Base-by-base conservation (phyloP, 1,284 basidiomycete species). In the Ustilago tritici region DNA sequence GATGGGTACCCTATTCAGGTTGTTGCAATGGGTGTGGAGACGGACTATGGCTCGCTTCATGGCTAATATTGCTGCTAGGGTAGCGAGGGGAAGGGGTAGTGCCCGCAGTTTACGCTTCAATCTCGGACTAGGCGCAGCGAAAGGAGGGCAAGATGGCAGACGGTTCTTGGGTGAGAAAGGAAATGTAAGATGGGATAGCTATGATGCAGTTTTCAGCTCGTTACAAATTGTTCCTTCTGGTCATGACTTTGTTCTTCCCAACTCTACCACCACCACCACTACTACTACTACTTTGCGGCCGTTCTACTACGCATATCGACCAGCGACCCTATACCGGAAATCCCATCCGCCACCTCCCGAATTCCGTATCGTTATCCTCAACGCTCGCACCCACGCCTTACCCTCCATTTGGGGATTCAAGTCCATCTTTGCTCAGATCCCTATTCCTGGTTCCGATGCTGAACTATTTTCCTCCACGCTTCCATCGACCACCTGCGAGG, bases 291-390 rank as follows among this genome's bases (percentile, higher is more conserved):
- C n/a, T 6, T 52, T 78, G 8, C 35, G 56, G 93, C 23, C 80
- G 1, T 98, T 97, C 88, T 99, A 90, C 87, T 92, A 98, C 84
- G 89, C 95, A 4, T 98, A 96, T 89, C 96, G 97, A 82, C 96
- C 96, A 2, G 89, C 89, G 3, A 94, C 94, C 0, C 88, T 92
- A 9, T 97, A 92, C 88, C 92, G 91, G 82, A 94, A 93, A 86
- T 91, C 92, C 0, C 88, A 90, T 11, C 93, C 92, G 2, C 91
- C 92, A 6, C 89, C 89, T 0, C 95, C 96, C 6, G 95, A 98
- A 86, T 99, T 94, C 86, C 90, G 92, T 61, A 88, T 98, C 17
- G 93, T 93, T 0, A 92, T 96, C 2, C 89, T 81, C 61, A 71
- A 83, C 60, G 77, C 83, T 0, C 65, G 79, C 40, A 58, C 59